Base-by-base conservation (phyloP, 192 early-diverging fungal genomes). In the Coemansia sp. region DNA sequence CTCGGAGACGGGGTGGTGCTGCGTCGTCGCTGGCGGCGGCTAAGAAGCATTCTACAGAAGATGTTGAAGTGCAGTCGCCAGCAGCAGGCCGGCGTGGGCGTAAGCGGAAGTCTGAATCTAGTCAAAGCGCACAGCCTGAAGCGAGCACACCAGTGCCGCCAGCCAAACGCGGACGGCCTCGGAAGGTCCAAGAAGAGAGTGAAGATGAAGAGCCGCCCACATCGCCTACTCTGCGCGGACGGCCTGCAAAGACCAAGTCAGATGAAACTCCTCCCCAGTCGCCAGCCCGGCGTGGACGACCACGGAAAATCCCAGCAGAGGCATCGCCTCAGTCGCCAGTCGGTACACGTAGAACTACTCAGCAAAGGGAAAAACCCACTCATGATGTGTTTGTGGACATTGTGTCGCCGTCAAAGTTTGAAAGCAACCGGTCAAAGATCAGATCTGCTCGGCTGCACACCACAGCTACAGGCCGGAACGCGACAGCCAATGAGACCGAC, bases 381-480 rank as follows among this genome's bases (percentile, higher is more conserved):
- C 16, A 50, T 3, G 59, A 57, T 26, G 62, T 59, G 3, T 72
- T 38, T 37, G 69, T 69, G 11, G 75, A 78, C 14, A 78, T 78
- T 51, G 63, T 62, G 12, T 78, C 75, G 56, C 75, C 75, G 4
- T 72, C 75, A 56, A 72, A 50, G 66, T 78, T 78, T 20, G 75
- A 72, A 41, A 61, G 51, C 19, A 73, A 57, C 59, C 66, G 71
- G 45, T 37, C 71, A 10, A 53, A 24, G 52, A 60, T 78, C 12
- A 29, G 61, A 11, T 14, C 61, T 5, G 24, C 57, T 38, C 45
- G n/a, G 54, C 57, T 61, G 54, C 9, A 19, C 18, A 49, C 16
- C 29, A 35, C 27, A 38, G 6, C 56, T 23, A 66, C 50, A 10
- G 18, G 19, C 4, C 24, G 50, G 29, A 41, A 35, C 16, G 59